Conservation (phyloP, 2,329 filamentous ascomycete species). For the Lomentospora prolificans region DNA sequence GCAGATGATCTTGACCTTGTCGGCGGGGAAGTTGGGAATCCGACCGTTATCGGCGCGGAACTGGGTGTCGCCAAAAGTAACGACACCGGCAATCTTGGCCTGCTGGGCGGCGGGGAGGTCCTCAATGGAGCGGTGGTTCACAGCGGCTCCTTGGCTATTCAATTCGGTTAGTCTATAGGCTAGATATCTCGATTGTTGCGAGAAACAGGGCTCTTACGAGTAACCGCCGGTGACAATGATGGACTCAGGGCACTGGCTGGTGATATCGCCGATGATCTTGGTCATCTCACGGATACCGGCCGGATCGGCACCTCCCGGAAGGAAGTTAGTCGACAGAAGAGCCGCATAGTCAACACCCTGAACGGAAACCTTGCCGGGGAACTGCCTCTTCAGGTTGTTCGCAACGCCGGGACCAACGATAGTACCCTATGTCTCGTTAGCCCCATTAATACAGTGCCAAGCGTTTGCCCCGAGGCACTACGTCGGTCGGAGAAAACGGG, state of each 20-base stretch:
- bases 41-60: conserved; percentile 21
- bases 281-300: conserved; percentile 21
- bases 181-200: background rate
- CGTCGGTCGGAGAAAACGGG: background rate
- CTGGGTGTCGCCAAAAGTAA: conserved; percentile 18
- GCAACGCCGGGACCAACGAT: conserved; percentile 12
- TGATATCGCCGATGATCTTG: conserved; percentile 23
- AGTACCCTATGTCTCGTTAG: conserved; percentile 10
- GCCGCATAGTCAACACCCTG: conserved; percentile 25
- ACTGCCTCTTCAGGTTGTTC: conserved; percentile 11
- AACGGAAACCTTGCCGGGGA: conserved; percentile 12
- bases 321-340: conserved; percentile 21
- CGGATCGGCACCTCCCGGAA: conserved; percentile 20
- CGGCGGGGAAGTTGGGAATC: conserved; percentile 23
- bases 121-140: conserved; percentile 19
- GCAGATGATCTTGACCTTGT: conserved; percentile 29
- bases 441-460: too few relatives aligned
- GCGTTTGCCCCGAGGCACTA: background rate
- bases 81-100: conserved; percentile 15
- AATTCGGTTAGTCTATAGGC: background rate
- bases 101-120: conserved; percentile 15
- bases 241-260: conserved; percentile 24
- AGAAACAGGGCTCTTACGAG: background rate
- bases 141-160: conserved; percentile 21
- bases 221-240: conserved; percentile 29